Conservation (phyloP, 2,329 filamentous ascomycete species). For the Epichloe sp. region DNA sequence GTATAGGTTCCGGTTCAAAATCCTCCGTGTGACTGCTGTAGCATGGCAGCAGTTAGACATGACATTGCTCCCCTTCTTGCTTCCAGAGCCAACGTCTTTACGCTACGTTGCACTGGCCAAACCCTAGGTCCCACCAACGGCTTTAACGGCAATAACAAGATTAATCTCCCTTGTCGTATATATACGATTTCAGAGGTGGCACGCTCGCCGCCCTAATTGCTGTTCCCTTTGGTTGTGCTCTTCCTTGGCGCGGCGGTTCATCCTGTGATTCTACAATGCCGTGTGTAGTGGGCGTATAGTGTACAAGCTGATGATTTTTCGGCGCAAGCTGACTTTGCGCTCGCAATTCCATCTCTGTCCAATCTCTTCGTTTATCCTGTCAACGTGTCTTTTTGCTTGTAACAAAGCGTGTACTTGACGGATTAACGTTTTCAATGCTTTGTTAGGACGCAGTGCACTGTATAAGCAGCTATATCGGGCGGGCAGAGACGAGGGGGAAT, state of each 20-base stretch:
- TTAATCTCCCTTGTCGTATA: neutral
- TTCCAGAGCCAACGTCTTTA: neutral
- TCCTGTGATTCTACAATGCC: no score
- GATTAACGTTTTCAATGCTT: no score
- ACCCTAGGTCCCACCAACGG: neutral
- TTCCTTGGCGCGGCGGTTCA: neutral
- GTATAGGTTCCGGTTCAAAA: no score
- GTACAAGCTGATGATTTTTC: no score
- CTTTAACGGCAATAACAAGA: neutral
- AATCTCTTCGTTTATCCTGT: no score
- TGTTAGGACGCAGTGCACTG: fast-evolving
- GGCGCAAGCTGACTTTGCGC: no score
- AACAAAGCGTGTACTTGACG: no score
- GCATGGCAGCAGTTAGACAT: neutral
- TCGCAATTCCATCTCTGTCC: no score
- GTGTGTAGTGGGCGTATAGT: no score
- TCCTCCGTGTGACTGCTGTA: no score
- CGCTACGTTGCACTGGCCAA: neutral
- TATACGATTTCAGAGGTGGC: neutral
- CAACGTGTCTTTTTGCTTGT: no score
- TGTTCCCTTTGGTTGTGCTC: neutral
- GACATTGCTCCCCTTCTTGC: neutral
- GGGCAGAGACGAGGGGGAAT: neutral
- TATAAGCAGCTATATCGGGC: fast-evolving
- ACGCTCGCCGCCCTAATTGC: neutral